Evolutionary conservation across 2,329 filamentous ascomycete species (phyloP).

Genomic region (Venturiaceae sp.): DNA sequence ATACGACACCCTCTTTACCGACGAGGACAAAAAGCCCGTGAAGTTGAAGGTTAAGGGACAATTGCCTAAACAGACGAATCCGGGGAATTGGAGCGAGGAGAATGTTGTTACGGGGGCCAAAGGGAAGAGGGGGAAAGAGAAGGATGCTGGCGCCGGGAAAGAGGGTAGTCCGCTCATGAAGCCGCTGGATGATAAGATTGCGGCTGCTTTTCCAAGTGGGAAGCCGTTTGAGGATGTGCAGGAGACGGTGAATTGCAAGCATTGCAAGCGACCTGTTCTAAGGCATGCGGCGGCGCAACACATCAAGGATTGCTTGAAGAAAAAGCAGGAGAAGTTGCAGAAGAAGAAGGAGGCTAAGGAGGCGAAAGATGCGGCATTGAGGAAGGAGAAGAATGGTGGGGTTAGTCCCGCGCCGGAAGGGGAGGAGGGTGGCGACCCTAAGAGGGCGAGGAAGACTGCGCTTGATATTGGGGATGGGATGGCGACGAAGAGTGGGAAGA

Average conservation of each 20-base stretch:
- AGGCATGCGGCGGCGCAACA: constrained; percentile 68
- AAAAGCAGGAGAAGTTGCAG: constrained; percentile 61
- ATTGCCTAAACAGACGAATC: constrained; percentile 52
- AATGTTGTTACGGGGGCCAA: constrained; percentile 51
- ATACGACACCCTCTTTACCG: constrained; percentile 23
- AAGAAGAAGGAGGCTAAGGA: constrained; percentile 56
- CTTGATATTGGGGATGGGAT: constrained; percentile 23
- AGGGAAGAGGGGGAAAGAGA: constrained; percentile 28
- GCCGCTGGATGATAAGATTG: constrained; percentile 63
- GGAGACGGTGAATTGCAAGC: constrained; percentile 76
- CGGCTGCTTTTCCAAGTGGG: constrained; percentile 72
- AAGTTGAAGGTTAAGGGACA: constrained; percentile 47
- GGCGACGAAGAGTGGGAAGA: constrained; percentile 32
- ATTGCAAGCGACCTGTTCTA: constrained; percentile 83
- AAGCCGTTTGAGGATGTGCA: constrained; percentile 71
- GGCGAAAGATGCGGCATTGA: constrained; percentile 37
- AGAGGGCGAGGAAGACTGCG: constrained; percentile 28
- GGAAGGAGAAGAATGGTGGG: constrained; percentile 37
- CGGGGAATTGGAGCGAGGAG: constrained; percentile 60
- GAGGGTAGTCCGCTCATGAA: constrained; percentile 31
- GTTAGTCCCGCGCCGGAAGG: constrained; percentile 17
- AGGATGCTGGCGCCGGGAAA: constrained; percentile 26
- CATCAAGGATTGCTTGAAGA: constrained; percentile 71
- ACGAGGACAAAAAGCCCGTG: constrained; percentile 29
- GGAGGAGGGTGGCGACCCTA: constrained; percentile 17